These are phyloP conservation scores for Otatea glauca DNA, from an alignment of 176 grass and related monocot genomes.

Conservation along the genomic window DNA sequence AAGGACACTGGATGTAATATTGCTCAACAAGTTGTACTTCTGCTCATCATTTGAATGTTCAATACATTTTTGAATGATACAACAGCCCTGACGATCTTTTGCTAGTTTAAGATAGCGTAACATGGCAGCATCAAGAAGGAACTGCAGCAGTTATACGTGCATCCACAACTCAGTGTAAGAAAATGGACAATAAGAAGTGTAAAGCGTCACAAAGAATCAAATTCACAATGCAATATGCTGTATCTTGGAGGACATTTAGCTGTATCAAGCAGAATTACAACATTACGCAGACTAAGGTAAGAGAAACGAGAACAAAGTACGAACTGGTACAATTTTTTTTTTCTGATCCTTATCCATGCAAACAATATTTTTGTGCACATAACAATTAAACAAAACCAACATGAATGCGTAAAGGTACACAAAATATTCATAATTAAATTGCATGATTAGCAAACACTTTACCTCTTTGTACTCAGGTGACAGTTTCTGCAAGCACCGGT, in stretches of 20 bases:
- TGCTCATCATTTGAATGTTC: constrained; percentile 58
- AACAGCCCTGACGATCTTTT: constrained; percentile 86
- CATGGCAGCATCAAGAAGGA: constrained; percentile 70
- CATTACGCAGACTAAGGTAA: constrained; percentile 12
- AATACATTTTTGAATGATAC: constrained; percentile 86
- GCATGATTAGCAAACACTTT: constrained; percentile 32
- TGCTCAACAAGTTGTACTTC: constrained; percentile 58
- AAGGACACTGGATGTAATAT: constrained; percentile 57
- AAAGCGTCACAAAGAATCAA: constrained; percentile 21
- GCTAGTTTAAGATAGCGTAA: constrained; percentile 68
- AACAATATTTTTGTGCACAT: background rate
- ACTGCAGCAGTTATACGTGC: constrained; percentile 57
- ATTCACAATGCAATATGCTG: background rate
- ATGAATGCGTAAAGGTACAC: constrained; percentile 8
- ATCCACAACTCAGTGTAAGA: constrained; percentile 21
- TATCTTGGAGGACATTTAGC: constrained; percentile 5
- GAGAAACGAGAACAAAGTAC: background rate
- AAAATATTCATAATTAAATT: constrained; percentile 32
- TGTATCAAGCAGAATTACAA: constrained; percentile 19
- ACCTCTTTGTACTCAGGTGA: constrained; percentile 63
- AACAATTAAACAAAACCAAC: background rate
- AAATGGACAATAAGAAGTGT: constrained; percentile 10
- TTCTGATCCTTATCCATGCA: constrained; percentile 3
- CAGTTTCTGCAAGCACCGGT: constrained; percentile 67
- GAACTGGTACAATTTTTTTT: constrained; percentile 3